A percentile compares a stretch with the other conserved stretches of the same genome.
Evolutionary conservation across 352 stramenopile genomes (phyloP).

Genomic region (Phytophthora nicotianae): DNA sequence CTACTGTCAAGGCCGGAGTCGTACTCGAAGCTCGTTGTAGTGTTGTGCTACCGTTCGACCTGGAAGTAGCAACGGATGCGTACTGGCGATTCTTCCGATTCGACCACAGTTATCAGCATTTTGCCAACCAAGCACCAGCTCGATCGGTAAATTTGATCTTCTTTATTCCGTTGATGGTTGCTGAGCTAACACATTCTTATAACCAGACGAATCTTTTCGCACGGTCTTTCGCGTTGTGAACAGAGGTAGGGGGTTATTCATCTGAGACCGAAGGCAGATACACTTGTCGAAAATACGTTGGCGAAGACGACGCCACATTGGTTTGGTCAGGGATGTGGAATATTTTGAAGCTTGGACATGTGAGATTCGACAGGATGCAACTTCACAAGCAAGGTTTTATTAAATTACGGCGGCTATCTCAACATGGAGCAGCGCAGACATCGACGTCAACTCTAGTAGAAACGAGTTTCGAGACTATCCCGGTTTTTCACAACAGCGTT

Average conservation of each 20-base stretch:
- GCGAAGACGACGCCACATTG: background rate
- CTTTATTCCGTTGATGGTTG: too few species aligned
- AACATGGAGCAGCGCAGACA: background rate
- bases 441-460: constrained; percentile 40
- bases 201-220: constrained; percentile 8
- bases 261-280: background rate
- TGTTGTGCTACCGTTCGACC: constrained; percentile 19
- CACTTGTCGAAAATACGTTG: background rate
- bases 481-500: constrained; percentile 46
- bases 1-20: background rate
- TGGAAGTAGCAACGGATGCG: constrained; percentile 19
- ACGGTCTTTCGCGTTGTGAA: constrained; percentile 4
- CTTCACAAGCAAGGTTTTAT: constrained; percentile 35
- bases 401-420: constrained; percentile 12
- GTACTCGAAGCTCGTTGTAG: constrained; percentile 16
- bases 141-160: constrained; percentile 7
- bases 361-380: constrained; percentile 31
- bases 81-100: constrained; percentile 26
- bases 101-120: constrained; percentile 6
- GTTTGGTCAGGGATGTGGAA: background rate
- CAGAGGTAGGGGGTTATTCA: background rate
- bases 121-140: background rate
- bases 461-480: constrained; percentile 44
- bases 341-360: background rate
- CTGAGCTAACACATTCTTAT: background rate